Conservation (phyloP, 331 rosid species). For the Malus hybrid region DNA sequence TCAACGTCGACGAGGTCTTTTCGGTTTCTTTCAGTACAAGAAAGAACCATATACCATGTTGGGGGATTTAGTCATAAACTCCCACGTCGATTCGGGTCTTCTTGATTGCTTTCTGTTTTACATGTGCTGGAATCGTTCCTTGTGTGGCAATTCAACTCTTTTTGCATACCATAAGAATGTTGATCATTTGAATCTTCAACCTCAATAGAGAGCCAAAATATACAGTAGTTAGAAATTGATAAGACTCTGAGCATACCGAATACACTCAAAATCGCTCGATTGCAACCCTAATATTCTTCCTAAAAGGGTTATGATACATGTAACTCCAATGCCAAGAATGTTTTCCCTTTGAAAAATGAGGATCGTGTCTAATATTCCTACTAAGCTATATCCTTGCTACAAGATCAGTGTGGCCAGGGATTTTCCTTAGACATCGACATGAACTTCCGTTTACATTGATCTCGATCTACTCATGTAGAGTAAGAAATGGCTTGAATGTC, state of each 20-base stretch:
- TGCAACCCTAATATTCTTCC: no score
- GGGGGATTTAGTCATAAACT: constrained; percentile 31
- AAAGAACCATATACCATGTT: constrained; percentile 14
- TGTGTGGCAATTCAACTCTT: constrained; percentile 23
- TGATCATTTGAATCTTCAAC: no score
- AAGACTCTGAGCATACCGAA: no score
- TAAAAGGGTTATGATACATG: neutral
- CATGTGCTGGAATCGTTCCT: constrained; percentile 38
- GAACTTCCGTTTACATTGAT: neutral
- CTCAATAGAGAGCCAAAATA: no score
- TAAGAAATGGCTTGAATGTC: constrained; percentile 59
- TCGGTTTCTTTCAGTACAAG: constrained; percentile 10
- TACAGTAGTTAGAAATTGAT: neutral
- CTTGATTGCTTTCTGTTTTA: constrained; percentile 20
- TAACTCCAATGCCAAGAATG: neutral
- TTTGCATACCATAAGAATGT: no score
- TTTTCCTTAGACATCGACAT: neutral
- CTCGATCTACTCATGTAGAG: neutral
- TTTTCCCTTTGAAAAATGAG: neutral
- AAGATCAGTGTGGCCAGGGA: neutral
- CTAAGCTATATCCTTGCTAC: neutral
- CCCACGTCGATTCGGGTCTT: constrained; percentile 31
- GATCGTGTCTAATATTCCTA: neutral
- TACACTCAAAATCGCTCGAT: no score
- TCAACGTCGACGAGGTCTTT: constrained; percentile 12